A percentile compares a stretch with the other conserved stretches of the same genome.
Evolutionary conservation across 768 basidiomycete species (phyloP).

Genomic region (Terana coerulea): DNA sequence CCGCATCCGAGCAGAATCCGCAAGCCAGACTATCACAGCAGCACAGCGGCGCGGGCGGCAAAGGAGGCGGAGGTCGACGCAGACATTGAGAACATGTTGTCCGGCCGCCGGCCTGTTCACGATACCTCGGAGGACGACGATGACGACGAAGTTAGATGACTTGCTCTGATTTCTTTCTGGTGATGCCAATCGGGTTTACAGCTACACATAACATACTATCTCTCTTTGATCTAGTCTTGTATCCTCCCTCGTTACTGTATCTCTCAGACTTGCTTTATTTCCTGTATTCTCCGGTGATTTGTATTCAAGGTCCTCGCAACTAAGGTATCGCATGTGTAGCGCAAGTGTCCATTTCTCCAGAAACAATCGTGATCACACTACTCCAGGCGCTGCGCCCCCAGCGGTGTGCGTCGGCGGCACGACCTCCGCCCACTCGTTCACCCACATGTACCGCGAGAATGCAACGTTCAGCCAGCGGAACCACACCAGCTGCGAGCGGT

Average conservation of each 20-base stretch:
- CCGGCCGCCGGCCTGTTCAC: no score
- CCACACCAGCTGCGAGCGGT: constrained; percentile 80
- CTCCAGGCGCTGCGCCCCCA: no score
- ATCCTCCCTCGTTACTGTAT: no score
- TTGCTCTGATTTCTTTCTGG: constrained; percentile 15
- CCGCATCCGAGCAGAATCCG: constrained; percentile 23
- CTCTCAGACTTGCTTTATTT: not conserved
- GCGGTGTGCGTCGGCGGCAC: constrained; percentile 12
- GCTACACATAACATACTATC: not conserved
- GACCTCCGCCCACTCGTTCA: constrained; percentile 74
- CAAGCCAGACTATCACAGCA: not conserved
- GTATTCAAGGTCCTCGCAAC: no score
- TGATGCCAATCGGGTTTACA: not conserved
- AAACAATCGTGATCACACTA: no score
- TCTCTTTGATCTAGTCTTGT: not conserved
- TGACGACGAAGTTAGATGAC: constrained; percentile 29
- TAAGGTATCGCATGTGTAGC: no score
- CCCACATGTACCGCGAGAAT: constrained; percentile 91
- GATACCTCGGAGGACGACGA: constrained; percentile 15
- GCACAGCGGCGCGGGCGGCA: not conserved
- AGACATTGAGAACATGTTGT: constrained; percentile 50
- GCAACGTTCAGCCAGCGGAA: constrained; percentile 82
- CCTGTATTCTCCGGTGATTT: not conserved
- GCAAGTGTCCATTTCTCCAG: no score
- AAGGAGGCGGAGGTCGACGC: constrained; percentile 35